Evolutionary conservation across 129 eudicot genomes (phyloP).

Genomic region (Solidago caesia): DNA sequence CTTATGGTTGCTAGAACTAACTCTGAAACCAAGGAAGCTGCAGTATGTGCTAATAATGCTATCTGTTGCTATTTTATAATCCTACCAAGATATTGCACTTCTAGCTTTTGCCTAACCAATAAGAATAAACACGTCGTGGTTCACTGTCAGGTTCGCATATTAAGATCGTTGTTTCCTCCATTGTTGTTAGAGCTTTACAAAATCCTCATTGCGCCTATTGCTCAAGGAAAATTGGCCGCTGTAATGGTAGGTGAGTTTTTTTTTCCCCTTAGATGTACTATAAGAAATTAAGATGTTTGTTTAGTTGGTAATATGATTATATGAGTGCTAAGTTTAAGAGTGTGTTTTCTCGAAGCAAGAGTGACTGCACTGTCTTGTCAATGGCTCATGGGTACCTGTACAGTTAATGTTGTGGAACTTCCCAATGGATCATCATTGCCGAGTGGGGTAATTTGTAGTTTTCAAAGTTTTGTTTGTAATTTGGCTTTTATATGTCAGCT

Average conservation of each 20-base stretch:
- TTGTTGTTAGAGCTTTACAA: slow-evolving; percentile 72
- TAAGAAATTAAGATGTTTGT: background rate
- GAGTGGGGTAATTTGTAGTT: slow-evolving; percentile 60
- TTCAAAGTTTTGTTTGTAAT: background rate
- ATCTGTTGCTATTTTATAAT: background rate
- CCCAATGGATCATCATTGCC: slow-evolving; percentile 70
- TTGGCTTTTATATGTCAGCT: slow-evolving; percentile 8
- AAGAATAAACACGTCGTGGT: background rate
- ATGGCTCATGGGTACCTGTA: slow-evolving; percentile 93
- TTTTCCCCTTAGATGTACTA: background rate
- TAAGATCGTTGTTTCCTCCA: slow-evolving; percentile 77
- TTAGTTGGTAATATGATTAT: background rate
- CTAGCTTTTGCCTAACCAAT: background rate
- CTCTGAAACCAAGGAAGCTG: slow-evolving; percentile 69
- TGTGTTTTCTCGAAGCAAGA: slow-evolving; percentile 65
- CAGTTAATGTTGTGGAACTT: slow-evolving; percentile 66
- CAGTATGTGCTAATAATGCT: slow-evolving; percentile 38
- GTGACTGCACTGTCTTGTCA: slow-evolving; percentile 90
- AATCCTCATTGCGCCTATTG: slow-evolving; percentile 73
- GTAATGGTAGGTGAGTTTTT: slow-evolving; percentile 77
- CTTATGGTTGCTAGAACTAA: slow-evolving; percentile 76
- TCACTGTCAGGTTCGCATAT: slow-evolving; percentile 62
- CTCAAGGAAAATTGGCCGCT: slow-evolving; percentile 76
- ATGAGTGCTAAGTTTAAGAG: slow-evolving; percentile 21
- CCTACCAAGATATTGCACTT: no score